Conservation (phyloP, 257 asterid genomes). For the Orobanche coerulescens region DNA sequence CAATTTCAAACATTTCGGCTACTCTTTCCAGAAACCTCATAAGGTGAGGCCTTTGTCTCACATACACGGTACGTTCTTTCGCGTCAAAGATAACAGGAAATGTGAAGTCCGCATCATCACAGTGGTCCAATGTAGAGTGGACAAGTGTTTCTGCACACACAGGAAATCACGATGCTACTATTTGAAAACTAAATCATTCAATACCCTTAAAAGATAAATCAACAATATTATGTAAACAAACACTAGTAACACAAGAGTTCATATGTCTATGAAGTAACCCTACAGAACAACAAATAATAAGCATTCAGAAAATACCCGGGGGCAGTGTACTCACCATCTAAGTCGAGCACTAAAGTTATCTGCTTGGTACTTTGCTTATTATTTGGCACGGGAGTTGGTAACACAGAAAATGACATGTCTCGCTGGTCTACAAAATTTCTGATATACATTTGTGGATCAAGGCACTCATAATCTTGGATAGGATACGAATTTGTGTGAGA, state of each 20-base stretch:
- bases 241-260: background rate
- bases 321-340: slow-evolving; percentile 61
- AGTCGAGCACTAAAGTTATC: slow-evolving; percentile 77
- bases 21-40: slow-evolving; percentile 67
- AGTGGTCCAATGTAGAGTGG: slow-evolving; percentile 76
- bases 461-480: slow-evolving; percentile 62
- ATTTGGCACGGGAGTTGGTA: slow-evolving; percentile 34
- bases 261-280: slow-evolving; percentile 1
- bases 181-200: slow-evolving; percentile 9
- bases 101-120: slow-evolving; percentile 82
- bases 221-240: background rate
- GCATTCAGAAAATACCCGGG: slow-evolving; percentile 2
- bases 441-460: slow-evolving; percentile 85
- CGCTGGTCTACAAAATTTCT: slow-evolving; percentile 59
- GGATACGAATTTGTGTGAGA: slow-evolving; percentile 32
- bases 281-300: background rate
- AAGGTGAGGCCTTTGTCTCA: slow-evolving; percentile 83
- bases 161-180: slow-evolving; percentile 16
- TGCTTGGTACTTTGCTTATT: slow-evolving; percentile 40
- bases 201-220: slow-evolving; percentile 4
- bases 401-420: slow-evolving; percentile 33
- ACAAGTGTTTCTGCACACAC: slow-evolving; percentile 85
- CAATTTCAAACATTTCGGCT: slow-evolving; percentile 74
- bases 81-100: slow-evolving; percentile 77
- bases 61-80: slow-evolving; percentile 84